Evolutionary conservation across 352 stramenopile species (phyloP), one percentile per base, ranked within the genome.

Genomic region (Globisporangium nunn): DNA sequence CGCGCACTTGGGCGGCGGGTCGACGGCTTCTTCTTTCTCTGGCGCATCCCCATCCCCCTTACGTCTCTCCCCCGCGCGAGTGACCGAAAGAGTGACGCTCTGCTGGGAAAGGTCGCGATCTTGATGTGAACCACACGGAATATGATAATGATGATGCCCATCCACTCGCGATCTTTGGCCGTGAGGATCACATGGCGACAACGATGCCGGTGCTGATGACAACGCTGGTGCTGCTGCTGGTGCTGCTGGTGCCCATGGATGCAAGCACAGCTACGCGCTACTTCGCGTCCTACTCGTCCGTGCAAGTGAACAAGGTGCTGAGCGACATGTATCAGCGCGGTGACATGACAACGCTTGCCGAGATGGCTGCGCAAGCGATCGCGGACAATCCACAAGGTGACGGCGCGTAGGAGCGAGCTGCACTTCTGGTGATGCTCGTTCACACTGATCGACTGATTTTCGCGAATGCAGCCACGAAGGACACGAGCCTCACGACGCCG

Each of bases 291-390:
- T 59, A 56, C 6, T 56, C 62, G 17, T 50, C 56, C 17, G 44
- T 54, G 18, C 62, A 81, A 33, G 66, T 81, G 52, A 59, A 81
- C 48, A 46, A 50, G 6, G 43, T 74, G 40, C 66, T 85, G 30
- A 37, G 37, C 0, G 52, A 58, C 28, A 48, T 87, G 29, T 89
- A 89, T 50, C 30, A 17, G 0, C 58, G 55, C 18, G 65, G 71
- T 0, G 70, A 84, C 35, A 80, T 85, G 57, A 61, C 81, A 35
- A 67, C 78, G 50, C 63, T 91, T 17, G 74, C 76, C 48, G 54
- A 63, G 31, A 58, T 67, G 8, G 70, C 72, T 1, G 49, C 68
- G 59, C 54, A 69, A 31, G 56, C 85, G 6, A 69, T 89, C 43
- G 43, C 70, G 3, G 59, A 77, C 33, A 80, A 85, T 15, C 68